Evolutionary conservation across 2,329 filamentous ascomycete genomes (phyloP), one percentile per base, ranked within the genome.

Genomic region (Fusarium subtropicale): DNA sequence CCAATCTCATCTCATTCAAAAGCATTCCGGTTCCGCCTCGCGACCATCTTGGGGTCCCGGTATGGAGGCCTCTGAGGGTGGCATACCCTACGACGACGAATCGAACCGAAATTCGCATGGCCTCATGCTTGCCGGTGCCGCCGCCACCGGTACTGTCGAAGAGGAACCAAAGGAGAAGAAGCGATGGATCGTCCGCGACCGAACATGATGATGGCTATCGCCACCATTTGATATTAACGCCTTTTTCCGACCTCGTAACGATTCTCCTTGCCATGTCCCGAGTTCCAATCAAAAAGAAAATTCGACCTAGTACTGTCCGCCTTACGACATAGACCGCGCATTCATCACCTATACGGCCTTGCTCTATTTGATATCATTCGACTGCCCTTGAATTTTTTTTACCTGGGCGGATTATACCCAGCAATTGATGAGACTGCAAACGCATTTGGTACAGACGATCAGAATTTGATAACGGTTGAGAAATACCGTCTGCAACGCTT

Each of bases 181-280:
- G 79, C 84, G 80, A 76, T 86, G 84, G 83, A 77, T 77, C 22
- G 80, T 84, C 50, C 78, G 71, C 20, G 74, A 80, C 58, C 78
- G 83, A 72, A 84, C 82, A 60, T 85, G 73, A 79, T 46, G 31
- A 50, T 20, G 28, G 16, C 5, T 18, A 52, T 26, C 24, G 12
- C 10, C 33, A 38, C 33, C 22, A 16, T 26, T 28, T 36, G 31
- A 50, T 34, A 18, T 42, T 46, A 46, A 46, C 54, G 45, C 52
- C 58, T 48, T 28, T 38, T 45, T 39, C 59, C 44, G 56, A 54
- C 61, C 33, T 63, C 36, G 59, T 64, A 52, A 60, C 56, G 63
- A 57, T 52, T 60, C 52, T 54, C 63, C 34, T 54, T 69, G 24
- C 54, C 56, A 54, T 47, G 55, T 41, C 59, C 33, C 61, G 47